phyloP scores from a whole-genome alignment of 768 basidiomycete species.

The Pholiota molesta region DNA sequence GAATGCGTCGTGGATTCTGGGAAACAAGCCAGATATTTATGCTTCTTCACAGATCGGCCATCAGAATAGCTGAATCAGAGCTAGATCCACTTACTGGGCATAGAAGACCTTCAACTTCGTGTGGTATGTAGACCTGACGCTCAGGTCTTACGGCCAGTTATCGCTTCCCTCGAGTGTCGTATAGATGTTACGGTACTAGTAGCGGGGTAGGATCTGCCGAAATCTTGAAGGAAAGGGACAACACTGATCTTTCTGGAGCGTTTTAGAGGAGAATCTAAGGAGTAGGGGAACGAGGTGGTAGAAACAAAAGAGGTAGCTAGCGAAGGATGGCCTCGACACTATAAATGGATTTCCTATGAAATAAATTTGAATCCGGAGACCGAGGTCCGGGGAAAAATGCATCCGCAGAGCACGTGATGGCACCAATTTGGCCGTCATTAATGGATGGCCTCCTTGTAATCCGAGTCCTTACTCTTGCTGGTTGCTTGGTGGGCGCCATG shows the following conservation, averaged over 20 bases:
- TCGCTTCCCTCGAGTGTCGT: not conserved
- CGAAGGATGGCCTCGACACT: slow-evolving; percentile 13
- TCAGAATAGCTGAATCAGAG: not conserved
- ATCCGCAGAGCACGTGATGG: slow-evolving; percentile 5
- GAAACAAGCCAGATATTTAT: not conserved
- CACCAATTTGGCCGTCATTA: not conserved
- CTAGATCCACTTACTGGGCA: not conserved
- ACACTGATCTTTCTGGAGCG: not conserved
- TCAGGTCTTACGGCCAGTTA: not conserved
- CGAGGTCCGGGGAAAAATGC: slow-evolving; percentile 8
- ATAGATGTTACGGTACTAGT: not conserved
- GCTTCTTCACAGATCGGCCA: not conserved
- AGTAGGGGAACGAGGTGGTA: slow-evolving; percentile 9
- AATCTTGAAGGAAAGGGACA: not conserved
- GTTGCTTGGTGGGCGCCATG: not conserved
- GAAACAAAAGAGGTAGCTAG: slow-evolving; percentile 7
- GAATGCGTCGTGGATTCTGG: not conserved
- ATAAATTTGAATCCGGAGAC: slow-evolving; percentile 20
- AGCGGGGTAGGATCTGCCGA: not conserved
- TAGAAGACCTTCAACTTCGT: not conserved
- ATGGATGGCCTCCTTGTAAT: not conserved
- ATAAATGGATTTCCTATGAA: slow-evolving; percentile 16
- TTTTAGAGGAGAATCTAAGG: not conserved
- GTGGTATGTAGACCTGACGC: not conserved
- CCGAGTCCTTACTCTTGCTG: not conserved